Conservation (phyloP, 306 rosid genomes). For the Sesbania bispinosa region DNA sequence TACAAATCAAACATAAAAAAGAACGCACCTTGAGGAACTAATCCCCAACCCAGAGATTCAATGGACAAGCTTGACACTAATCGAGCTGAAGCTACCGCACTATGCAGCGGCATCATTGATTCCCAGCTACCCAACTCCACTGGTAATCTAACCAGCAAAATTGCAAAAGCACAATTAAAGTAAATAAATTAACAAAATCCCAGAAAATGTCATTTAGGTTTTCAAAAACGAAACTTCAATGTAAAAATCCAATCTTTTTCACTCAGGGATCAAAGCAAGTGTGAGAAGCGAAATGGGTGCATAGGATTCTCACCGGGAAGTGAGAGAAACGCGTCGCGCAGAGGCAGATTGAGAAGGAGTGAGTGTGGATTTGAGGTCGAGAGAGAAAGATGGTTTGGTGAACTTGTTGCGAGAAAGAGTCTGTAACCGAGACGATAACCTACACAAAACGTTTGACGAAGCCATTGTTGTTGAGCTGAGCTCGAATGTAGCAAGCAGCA, state of each 20-base stretch:
- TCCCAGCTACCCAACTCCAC: conserved; percentile 61
- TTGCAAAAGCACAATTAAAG: too few species aligned
- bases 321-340: conserved; percentile 44
- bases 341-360: too few species aligned
- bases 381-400: conserved; percentile 30
- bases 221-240: not conserved
- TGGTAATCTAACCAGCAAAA: conserved; percentile 54
- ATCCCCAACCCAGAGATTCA: conserved; percentile 64
- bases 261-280: not conserved
- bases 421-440: conserved; percentile 57
- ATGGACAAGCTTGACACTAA: conserved; percentile 68
- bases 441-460: conserved; percentile 42
- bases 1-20: not conserved
- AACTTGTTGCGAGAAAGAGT: conserved; percentile 31
- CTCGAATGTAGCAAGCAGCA: too few species aligned
- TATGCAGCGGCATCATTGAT: conserved; percentile 73
- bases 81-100: conserved; percentile 73
- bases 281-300: not conserved
- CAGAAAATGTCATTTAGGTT: too few species aligned
- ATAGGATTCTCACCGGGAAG: conserved; percentile 54
- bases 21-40: conserved; percentile 83
- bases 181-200: not conserved
- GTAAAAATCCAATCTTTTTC: not conserved
- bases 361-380: too few species aligned
- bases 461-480: conserved; percentile 47